Evolutionary conservation across 2,329 filamentous ascomycete species (phyloP).

Genomic region (Gnomoniopsis sp.): DNA sequence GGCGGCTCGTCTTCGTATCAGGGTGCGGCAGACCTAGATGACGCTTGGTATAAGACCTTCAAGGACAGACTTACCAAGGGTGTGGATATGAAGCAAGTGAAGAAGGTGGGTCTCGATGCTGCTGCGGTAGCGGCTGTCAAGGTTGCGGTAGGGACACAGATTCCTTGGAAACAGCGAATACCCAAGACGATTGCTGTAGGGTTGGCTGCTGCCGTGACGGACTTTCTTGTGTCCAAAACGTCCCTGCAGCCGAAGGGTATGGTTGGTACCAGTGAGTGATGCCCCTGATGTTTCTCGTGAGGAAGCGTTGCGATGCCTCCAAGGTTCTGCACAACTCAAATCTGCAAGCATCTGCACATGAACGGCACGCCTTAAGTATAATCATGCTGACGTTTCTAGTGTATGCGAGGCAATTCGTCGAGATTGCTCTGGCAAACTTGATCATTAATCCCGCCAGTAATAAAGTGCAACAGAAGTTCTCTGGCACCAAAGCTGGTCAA

Average conservation of each 20-base stretch:
- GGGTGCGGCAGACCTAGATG: conserved; percentile 10
- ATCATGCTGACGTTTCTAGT: not conserved
- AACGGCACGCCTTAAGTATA: too few species aligned
- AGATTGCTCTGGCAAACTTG: conserved; percentile 15
- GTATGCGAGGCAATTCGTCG: conserved; percentile 14
- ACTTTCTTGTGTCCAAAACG: conserved; percentile 15
- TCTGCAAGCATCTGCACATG: too few species aligned
- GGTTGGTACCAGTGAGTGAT: conserved; percentile 6
- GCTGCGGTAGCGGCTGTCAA: conserved; percentile 17
- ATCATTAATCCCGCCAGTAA: conserved; percentile 14
- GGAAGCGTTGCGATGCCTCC: too few species aligned
- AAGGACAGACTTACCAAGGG: conserved; percentile 10
- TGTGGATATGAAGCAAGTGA: conserved; percentile 12
- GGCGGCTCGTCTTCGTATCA: not conserved
- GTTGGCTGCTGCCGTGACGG: conserved; percentile 12
- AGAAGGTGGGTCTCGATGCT: conserved; percentile 14
- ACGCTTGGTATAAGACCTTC: conserved; percentile 12
- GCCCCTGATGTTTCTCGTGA: not conserved
- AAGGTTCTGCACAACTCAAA: too few species aligned
- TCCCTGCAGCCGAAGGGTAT: conserved; percentile 13
- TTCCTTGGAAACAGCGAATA: conserved; percentile 17
- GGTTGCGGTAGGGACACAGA: conserved; percentile 15
- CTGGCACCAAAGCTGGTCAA: not conserved
- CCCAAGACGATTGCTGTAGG: conserved; percentile 12
- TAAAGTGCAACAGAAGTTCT: not conserved